phyloP scores from a whole-genome alignment of 2,329 filamentous ascomycete species.

The Teratosphaeria nubilosa region DNA sequence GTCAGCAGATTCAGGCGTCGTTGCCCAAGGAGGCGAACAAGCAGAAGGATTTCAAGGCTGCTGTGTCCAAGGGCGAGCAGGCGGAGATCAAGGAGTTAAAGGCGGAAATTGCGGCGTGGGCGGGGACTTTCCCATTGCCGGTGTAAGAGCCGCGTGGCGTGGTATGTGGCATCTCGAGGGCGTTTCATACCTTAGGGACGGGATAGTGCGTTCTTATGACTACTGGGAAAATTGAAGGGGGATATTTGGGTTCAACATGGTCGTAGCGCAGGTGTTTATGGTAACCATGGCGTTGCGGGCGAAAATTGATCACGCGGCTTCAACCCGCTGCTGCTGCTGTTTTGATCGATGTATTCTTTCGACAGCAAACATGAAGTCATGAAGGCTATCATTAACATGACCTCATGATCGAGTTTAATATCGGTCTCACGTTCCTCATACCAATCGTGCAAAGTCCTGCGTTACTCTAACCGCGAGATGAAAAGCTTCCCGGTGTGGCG shows the following conservation, averaged over 20 bases:
- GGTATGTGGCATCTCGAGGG: background rate
- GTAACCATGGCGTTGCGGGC: background rate
- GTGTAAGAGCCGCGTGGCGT: slow-evolving; percentile 37
- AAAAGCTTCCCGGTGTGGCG: no score
- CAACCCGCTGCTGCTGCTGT: background rate
- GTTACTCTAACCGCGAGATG: no score
- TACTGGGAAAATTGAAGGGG: background rate
- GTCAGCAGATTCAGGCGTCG: slow-evolving; percentile 71
- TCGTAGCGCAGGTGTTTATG: background rate
- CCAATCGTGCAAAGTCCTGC: no score
- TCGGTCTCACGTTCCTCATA: no score
- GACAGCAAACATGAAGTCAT: background rate
- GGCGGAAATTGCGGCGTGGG: slow-evolving; percentile 85
- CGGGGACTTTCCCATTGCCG: slow-evolving; percentile 82
- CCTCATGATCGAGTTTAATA: no score
- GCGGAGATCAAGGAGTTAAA: slow-evolving; percentile 70
- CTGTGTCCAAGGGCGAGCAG: slow-evolving; percentile 63
- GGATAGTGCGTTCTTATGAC: background rate
- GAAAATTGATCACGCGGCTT: background rate
- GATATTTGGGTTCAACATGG: background rate
- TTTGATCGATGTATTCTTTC: background rate
- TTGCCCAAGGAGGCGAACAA: slow-evolving; percentile 97
- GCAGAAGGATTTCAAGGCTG: slow-evolving; percentile 98
- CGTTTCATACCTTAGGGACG: background rate
- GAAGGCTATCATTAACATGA: background rate